Evolutionary conservation across 2,329 filamentous ascomycete species (phyloP).

Genomic region (Cladophialophora chaetospira): DNA sequence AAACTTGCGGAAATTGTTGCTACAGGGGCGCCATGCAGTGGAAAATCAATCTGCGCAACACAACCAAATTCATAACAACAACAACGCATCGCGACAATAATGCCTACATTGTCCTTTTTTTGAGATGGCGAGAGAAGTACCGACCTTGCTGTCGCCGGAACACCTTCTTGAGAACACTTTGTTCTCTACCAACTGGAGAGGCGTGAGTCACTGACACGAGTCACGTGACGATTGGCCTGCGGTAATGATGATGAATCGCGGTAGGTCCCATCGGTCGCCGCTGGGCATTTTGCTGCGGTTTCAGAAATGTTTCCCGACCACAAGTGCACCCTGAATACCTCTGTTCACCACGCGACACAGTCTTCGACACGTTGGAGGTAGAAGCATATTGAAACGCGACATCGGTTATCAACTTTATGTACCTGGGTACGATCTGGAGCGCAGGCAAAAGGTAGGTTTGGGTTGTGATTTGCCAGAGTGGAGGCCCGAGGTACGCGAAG

Average conservation of each 20-base stretch:
- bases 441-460: background rate
- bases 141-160: no score
- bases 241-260: background rate
- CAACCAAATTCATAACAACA: background rate
- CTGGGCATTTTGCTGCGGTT: background rate
- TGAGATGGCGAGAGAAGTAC: no score
- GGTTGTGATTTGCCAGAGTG: constrained; percentile 1
- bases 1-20: constrained; percentile 26
- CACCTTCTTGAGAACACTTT: no score
- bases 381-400: background rate
- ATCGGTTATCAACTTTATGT: background rate
- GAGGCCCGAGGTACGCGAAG: constrained; percentile 12
- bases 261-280: background rate
- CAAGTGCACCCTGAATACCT: no score
- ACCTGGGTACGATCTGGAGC: background rate
- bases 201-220: no score
- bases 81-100: background rate
- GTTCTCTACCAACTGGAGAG: no score
- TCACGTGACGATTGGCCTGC: background rate
- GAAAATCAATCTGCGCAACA: background rate
- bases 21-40: constrained; percentile 4
- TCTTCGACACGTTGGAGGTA: background rate
- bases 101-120: no score
- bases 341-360: no score
- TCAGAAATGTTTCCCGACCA: background rate